phyloP scores from a whole-genome alignment of 2,329 filamentous ascomycete species.

The Sclerotiophoma versabilis region DNA sequence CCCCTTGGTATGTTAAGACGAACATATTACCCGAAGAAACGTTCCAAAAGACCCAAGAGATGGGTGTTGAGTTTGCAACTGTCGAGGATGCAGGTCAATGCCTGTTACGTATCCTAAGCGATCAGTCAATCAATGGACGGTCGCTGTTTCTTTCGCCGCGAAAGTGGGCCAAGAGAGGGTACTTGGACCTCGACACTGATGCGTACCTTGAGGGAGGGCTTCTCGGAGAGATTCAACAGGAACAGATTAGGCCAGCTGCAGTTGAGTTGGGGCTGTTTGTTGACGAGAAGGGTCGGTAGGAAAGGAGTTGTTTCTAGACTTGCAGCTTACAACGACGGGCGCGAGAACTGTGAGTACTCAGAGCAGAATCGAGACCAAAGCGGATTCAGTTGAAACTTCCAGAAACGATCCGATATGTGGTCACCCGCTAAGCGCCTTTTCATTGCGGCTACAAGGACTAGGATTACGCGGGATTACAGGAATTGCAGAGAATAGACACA shows the following conservation, averaged over 20 bases:
- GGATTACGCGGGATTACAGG: not conserved
- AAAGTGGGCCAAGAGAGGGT: slow-evolving; percentile 18
- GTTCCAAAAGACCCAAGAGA: slow-evolving; percentile 6
- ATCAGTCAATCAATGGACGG: slow-evolving; percentile 6
- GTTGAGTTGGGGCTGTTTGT: not conserved
- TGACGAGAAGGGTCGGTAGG: not conserved
- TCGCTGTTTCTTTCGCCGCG: slow-evolving; percentile 11
- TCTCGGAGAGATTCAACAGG: slow-evolving; percentile 15
- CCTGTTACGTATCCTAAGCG: slow-evolving; percentile 10
- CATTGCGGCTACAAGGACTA: not conserved
- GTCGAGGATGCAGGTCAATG: slow-evolving; percentile 13
- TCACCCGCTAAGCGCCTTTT: not conserved
- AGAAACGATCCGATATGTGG: not conserved
- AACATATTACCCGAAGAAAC: slow-evolving; percentile 12
- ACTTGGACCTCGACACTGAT: slow-evolving; percentile 16
- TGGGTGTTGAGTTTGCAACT: slow-evolving; percentile 13
- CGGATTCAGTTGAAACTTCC: not conserved
- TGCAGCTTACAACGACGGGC: not conserved
- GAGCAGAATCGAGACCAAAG: not conserved
- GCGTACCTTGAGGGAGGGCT: slow-evolving; percentile 5
- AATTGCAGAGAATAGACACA: slow-evolving; percentile 1
- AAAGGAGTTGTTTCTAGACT: not conserved
- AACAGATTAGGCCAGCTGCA: slow-evolving; percentile 5
- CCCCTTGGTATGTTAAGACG: slow-evolving; percentile 18
- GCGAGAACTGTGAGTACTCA: no score